phyloP scores from a whole-genome alignment of 75 land plant species.

The Pinus albicaulis region DNA sequence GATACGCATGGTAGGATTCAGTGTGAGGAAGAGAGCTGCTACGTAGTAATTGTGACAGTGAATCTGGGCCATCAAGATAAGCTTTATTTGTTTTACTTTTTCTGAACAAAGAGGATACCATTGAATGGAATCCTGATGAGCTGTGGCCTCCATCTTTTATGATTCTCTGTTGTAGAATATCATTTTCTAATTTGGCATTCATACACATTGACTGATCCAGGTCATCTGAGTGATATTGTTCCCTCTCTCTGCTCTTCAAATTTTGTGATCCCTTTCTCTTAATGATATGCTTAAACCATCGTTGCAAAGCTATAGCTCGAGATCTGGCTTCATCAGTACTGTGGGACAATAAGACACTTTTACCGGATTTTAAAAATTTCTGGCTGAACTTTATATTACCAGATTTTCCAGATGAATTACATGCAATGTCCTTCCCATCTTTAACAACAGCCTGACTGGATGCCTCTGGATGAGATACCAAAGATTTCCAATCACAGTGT shows the following conservation, averaged over 20 bases:
- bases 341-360: neutral
- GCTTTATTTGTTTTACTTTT: neutral
- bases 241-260: neutral
- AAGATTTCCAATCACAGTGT: neutral
- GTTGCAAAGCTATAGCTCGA: conserved; percentile 6
- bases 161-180: conserved; percentile 3
- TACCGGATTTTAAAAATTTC: neutral
- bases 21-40: conserved; percentile 8
- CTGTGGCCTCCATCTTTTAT: conserved; percentile 4
- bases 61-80: conserved; percentile 1
- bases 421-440: neutral
- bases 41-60: neutral
- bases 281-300: conserved; percentile 5
- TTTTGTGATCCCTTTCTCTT: conserved; percentile 6
- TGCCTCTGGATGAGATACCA: neutral
- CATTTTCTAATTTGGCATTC: conserved; percentile 5
- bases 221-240: neutral
- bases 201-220: neutral
- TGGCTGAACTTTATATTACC: neutral
- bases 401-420: neutral
- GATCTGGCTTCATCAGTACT: conserved; percentile 7
- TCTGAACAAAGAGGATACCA: neutral
- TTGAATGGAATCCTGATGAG: neutral
- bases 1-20: neutral
- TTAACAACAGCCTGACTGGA: no score